Evolutionary conservation across 495 filamentous ascomycete genomes (phyloP), one percentile per base, ranked within the genome.

Genomic region (Parmelia sp.): DNA sequence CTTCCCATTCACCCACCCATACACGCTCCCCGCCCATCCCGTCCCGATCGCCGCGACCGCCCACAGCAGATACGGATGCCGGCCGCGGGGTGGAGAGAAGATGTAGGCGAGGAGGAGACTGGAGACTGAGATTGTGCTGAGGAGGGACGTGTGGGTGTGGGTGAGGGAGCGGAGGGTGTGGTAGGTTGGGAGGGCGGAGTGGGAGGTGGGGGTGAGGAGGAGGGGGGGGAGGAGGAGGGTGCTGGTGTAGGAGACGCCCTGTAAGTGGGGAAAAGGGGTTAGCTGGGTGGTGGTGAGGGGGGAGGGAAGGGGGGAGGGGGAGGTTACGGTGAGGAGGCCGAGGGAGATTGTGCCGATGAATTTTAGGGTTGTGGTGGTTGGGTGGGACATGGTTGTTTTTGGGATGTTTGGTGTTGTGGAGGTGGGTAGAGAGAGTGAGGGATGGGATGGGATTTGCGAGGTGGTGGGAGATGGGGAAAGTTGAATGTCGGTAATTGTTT

Each of bases 331-430:
- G 72, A 96, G 74, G 27, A 96, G 82, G 63, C 92, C 92, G 37
- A 96, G 81, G 58, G 87, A 91, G 63, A 96, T 83, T 33, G 90
- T 92, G 69, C 92, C 92, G 63, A 96, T 86, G 74, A 96, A 96
- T 75, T 96, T 96, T 74, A 86, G 82, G 73, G 88, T 75, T 49
- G 90, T 84, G 73, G 95, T 78, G 70, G 82, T 84, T 19, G 40
- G 33, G 40, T 33, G 61, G 78, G 80, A 65, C 90, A 95, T 94
- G 67, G 29, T 63, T 51, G 31, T 6, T 33, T n/a, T 15, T 51
- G 29, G n/a, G n/a, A n/a, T n/a, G 9, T 29, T 12, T 25, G 15
- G n/a, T 1, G 36, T 14, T 64, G 25, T 35, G 5, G 7, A 0
- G 40, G 17, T 17, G 15, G 61, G 4, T 63, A 17, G 3, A n/a